Evolutionary conservation across 257 asterid species (phyloP).

Genomic region (Euphrasia confusa): DNA sequence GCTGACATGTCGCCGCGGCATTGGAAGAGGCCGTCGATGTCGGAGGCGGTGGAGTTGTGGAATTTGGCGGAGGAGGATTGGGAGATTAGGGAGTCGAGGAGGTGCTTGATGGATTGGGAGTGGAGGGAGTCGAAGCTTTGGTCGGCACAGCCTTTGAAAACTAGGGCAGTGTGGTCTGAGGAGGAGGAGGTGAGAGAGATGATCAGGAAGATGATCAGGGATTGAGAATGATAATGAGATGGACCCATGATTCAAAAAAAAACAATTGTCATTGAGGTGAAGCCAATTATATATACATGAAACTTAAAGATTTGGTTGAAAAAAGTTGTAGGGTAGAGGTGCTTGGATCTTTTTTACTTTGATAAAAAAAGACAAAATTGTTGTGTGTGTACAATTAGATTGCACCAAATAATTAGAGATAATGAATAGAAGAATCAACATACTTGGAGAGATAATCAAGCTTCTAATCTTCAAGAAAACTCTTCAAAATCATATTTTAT

Average conservation of each 20-base stretch:
- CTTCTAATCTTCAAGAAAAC: too few relatives aligned
- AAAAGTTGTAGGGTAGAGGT: too few relatives aligned
- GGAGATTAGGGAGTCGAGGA: constrained; percentile 41
- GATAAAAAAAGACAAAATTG: too few relatives aligned
- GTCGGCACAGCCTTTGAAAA: constrained; percentile 86
- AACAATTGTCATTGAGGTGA: background rate
- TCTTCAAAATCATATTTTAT: too few relatives aligned
- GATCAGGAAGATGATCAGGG: constrained; percentile 16
- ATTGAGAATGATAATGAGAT: constrained; percentile 27
- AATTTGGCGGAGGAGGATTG: constrained; percentile 58
- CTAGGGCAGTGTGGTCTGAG: constrained; percentile 45
- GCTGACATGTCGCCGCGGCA: constrained; percentile 78
- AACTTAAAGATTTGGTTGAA: too few relatives aligned
- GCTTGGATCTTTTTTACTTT: too few relatives aligned
- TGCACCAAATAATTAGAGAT: too few relatives aligned
- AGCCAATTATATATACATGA: background rate
- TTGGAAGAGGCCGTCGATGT: constrained; percentile 58
- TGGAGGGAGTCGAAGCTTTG: constrained; percentile 31
- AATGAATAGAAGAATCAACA: too few relatives aligned
- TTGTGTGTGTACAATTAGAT: background rate
- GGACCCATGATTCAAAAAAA: constrained; percentile 35
- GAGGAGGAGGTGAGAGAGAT: constrained; percentile 16
- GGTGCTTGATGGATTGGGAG: constrained; percentile 34
- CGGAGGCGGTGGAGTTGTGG: constrained; percentile 50
- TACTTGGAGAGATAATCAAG: too few relatives aligned